Base-by-base conservation (phyloP, 352 stramenopile genomes). In the Pythium sp. region DNA sequence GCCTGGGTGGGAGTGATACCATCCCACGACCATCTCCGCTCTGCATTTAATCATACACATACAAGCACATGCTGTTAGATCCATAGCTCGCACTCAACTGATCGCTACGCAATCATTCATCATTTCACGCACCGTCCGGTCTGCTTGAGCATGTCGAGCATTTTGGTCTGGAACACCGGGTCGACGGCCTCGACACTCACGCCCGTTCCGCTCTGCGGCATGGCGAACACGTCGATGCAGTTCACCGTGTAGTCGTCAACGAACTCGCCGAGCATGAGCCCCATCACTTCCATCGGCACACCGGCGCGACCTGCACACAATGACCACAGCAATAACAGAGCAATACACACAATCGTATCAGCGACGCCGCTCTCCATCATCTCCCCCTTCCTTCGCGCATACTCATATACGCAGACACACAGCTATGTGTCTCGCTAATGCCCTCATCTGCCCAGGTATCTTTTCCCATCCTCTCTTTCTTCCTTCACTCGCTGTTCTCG, bases 201-300 rank as follows among this genome's bases (percentile, higher is more conserved):
- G 38, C 90, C 90, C 30, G 97, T 99, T 68, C 96, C 97, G 64
- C 84, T 97, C 82, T 99, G 98, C 14, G 98, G 98, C 98, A 99
- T 99, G 62, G 97, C 97, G 80, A 99, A 99, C 51, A 99, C 98
- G 79, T 99, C 98, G 49, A 99, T 98, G 80, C 98, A 99, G 75
- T 99, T 98, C 57, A 99, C 98, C 30, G 97, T 99, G 82, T 99
- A 99, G 78, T 99, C 98, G 72, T 99, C 97, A 24, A 99, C 97
- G 76, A 99, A 99, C 78, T 99, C 95, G 53, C 98, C 98, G 34
- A 99, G 90, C 98, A 99, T 99, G n/a, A 99, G 84, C 2, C 98
- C 98, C 98, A 99, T 99, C 18, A 99, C 98, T 84, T 99, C 98
- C 97, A 99, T 99, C n/a, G 98, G 98, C 47, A 99, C 97, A 47